A percentile compares a stretch with the other conserved stretches of the same genome.
Evolutionary conservation across 78 protist genomes (phyloP).

Genomic region (Dictyostelium firmibasis): DNA sequence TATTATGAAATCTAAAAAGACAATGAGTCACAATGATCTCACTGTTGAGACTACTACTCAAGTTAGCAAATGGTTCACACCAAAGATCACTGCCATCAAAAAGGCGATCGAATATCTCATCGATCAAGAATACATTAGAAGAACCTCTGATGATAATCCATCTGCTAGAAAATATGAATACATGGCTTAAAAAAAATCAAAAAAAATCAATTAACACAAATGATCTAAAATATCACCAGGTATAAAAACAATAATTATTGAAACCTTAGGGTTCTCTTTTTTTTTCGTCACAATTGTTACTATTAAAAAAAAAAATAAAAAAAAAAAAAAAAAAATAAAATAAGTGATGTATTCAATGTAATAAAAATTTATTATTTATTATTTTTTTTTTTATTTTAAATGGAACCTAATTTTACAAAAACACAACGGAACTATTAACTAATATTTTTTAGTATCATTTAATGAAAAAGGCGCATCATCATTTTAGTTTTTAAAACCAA

Average conservation of each 20-base stretch:
- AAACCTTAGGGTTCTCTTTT: not conserved
- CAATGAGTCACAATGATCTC: constrained; percentile 80
- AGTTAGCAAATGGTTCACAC: constrained; percentile 45
- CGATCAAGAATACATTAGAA: constrained; percentile 77
- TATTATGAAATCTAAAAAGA: constrained; percentile 89
- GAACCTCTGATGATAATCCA: constrained; percentile 66
- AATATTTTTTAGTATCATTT: too few relatives aligned
- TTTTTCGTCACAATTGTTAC: not conserved
- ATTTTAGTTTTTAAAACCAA: too few relatives aligned
- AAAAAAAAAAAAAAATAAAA: not conserved
- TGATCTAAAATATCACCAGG: not conserved
- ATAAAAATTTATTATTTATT: too few relatives aligned
- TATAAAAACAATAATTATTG: not conserved
- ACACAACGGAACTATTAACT: too few relatives aligned
- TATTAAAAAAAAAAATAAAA: not conserved
- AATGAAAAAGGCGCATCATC: too few relatives aligned
- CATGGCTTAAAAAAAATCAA: constrained; percentile 51
- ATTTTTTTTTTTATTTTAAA: too few relatives aligned
- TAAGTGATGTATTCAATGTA: too few relatives aligned
- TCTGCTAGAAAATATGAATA: constrained; percentile 74
- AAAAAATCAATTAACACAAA: not conserved
- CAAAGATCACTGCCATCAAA: constrained; percentile 64
- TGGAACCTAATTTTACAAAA: too few relatives aligned
- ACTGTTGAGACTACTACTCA: constrained; percentile 79
- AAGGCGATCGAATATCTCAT: constrained; percentile 83